Evolutionary conservation across 1,284 basidiomycete genomes (phyloP), one percentile per base, ranked within the genome.

Genomic region (Kalmanozyma brasiliensis): DNA sequence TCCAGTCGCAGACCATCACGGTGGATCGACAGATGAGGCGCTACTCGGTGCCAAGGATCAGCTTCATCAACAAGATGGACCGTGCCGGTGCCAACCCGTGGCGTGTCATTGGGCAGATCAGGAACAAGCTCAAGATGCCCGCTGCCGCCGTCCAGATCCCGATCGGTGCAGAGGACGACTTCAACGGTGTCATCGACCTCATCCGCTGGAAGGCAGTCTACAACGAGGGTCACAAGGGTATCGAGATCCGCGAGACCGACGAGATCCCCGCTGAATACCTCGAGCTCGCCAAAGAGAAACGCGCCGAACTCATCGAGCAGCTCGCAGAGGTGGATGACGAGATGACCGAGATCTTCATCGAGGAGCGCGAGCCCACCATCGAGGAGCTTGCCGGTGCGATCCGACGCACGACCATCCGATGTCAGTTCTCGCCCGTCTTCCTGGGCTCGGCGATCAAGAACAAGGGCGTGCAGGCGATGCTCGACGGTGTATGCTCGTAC

Each of bases 31-130:
- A 98, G 86, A 98, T 98, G 96, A 87, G 92, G 73, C 88, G 96
- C 37, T 98, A 98, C 73, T 70, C 82, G 89, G 93, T 99, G 61
- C 96, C 96, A 56, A 87, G 96, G 49, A 87, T 98, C 62, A 95
- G 93, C 1, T 99, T 98, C 82, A 90, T 99, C 82, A 99, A 98
- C 85, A 98, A 99, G 85, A 98, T 99, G 96, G 96, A 99, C 82
- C 88, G 94, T 73, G 93, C 94, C 58, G 96, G 96, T 52, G 92
- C 95, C 29, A 98, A 98, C 84, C 96, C 96, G 4, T 95, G 92
- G 91, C 87, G 94, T 56, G 94, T 98, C 48, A 89, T 98, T 44
- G 86, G 89, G 55, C 96, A 98, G 83, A 92, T 99, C 67, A 88
- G 94, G 61, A 86, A 88, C 13, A 99, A 98, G 84, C 89, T 98